Evolutionary conservation across 2,329 filamentous ascomycete species (phyloP), one percentile per base, ranked within the genome.

Genomic region (Fonsecaea monophora): DNA sequence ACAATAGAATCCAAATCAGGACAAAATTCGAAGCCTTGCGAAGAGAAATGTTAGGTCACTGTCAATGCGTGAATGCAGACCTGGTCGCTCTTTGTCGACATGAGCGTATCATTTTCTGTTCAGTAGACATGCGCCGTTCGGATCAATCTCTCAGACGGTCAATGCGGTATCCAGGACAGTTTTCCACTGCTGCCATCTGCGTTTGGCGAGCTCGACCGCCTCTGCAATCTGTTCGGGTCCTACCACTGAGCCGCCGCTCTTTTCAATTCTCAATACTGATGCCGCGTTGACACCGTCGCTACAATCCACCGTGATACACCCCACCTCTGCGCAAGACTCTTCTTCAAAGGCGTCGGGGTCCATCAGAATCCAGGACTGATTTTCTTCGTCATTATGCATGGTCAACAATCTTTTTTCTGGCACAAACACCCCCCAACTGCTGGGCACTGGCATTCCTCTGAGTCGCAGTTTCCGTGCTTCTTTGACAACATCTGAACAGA

Each of bases 341-440:
- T 98, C 95, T 81, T 99, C 95, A 72, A 96, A 90, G 25, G 88
- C 87, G 80, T 99, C 95, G 2, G 92, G 92, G 80, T 99, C 95
- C 6, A 91, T 87, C 65, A 99, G 79, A 2, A 97, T 82, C 92
- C 93, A 96, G 68, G 75, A 73, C 71, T 74, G 75, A 59, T 73
- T 75, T 83, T 84, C 74, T 82, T 84, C 70, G 79, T 83, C 66
- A n/a, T 63, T 56, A 7, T 40, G 62, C 40, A 53, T 50, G 13
- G 30, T 40, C 65, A 82, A 79, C 34, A 82, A 82, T 75, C 85
- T 86, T 77, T 82, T 74, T 74, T 83, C 82, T 57, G 89, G 89
- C 55, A 86, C 88, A 75, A 97, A 96, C 9, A 97, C 88, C 7
- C 86, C 87, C 70, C 92, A 93, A 0, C 90, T 94, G 72, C 88